Base-by-base conservation (phyloP, 1,139 yeast species). In the Hyphopichia khmerensis region DNA sequence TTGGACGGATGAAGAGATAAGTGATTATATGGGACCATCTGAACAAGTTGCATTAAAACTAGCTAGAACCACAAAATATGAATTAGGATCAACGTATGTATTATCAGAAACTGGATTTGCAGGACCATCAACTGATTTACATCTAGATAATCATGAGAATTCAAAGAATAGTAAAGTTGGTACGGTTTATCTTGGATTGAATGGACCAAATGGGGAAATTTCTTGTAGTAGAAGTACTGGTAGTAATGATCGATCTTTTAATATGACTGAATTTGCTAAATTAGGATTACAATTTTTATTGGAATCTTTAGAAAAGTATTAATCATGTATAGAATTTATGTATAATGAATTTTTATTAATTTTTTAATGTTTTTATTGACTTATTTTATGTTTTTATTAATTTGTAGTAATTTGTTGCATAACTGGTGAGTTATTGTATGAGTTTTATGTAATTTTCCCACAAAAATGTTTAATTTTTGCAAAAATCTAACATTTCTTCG, bases 51-150 rank as follows among this genome's bases (percentile, higher is more conserved):
- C 87, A 1, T 61, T 82, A 44, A 76, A 87, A 53, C 69, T 87
- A 53, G 96, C 96, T 2, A 69, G 96, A 43, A 87, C 87, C 46
- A 72, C 90, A 43, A 75, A 84, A 56, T 79, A 87, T 49, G 96
- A 88, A 59, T 73, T 87, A 48, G 96, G 96, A 0, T 82, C 90
- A 7, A 85, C 91, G 0, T 87, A 82, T 63, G 89, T 87, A 6
- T 70, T 88, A 30, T 83, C 91, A 0, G 96, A 88, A 58, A 84
- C 95, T 0, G 96, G 96, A 2, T 84, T 86, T 70, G 95, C 96
- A 0, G 95, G 95, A 0, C 95, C 95, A 11, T 70, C 83, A 0
- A 65, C 75, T 2, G 72, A 69, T 49, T 67, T 69, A 36, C 77
- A 72, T 44, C 60, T 72, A 35, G 33, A 34, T 7, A 11, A 26